phyloP scores from a whole-genome alignment of 1,284 basidiomycete genomes.

The Boletus semigastroideus region DNA sequence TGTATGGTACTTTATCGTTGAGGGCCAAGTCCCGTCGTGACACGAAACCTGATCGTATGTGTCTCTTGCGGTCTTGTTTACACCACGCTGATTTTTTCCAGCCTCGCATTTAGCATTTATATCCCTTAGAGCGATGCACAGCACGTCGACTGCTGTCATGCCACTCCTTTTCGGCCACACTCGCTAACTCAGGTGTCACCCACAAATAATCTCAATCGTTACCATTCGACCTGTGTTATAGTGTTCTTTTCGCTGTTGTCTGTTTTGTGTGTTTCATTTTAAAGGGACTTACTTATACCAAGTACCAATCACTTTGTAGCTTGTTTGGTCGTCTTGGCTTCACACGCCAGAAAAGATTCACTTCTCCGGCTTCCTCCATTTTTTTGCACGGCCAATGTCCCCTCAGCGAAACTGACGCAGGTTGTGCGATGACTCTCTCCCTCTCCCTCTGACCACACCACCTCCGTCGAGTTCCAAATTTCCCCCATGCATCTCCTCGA shows the following conservation, averaged over 20 bases:
- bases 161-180: not conserved
- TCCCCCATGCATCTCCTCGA: constrained; percentile 27
- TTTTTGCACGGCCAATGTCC: constrained; percentile 17
- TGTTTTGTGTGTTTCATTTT: not conserved
- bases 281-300: not conserved
- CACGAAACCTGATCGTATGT: constrained; percentile 9
- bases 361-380: constrained; percentile 5
- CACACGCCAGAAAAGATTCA: constrained; percentile 6
- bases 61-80: not conserved
- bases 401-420: constrained; percentile 26
- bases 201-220: constrained; percentile 12
- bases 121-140: not conserved
- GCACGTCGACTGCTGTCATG: not conserved
- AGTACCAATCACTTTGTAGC: not conserved
- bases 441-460: constrained; percentile 16
- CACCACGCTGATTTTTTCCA: not conserved
- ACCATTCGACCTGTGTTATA: not conserved
- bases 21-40: constrained; percentile 16
- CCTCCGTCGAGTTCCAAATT: not conserved
- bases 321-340: constrained; percentile 5
- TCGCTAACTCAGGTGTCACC: constrained; percentile 8
- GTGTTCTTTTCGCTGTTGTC: constrained; percentile 4
- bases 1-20: constrained; percentile 44
- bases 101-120: constrained; percentile 8
- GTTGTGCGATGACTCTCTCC: not conserved